Conservation (phyloP, 331 rosid genomes). For the Malus hybrid region DNA sequence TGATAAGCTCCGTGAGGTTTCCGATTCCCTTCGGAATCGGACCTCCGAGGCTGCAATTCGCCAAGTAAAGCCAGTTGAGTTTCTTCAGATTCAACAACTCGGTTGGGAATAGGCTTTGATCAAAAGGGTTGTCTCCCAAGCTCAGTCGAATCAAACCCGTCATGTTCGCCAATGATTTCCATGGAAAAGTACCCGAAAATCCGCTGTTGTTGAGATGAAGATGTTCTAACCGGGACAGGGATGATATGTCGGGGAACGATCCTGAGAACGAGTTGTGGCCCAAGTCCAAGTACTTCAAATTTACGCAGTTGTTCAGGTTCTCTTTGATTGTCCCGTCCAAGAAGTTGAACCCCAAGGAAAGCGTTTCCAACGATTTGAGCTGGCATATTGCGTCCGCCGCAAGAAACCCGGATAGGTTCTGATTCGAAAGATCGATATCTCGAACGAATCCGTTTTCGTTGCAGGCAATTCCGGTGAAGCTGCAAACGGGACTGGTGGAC, state of each 20-base stretch:
- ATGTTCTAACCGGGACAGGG: constrained; percentile 31
- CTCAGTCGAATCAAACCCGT: constrained; percentile 45
- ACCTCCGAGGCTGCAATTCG: constrained; percentile 56
- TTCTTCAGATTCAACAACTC: constrained; percentile 40
- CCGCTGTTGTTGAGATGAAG: constrained; percentile 52
- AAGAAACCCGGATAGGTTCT: constrained; percentile 42
- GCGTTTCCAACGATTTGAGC: constrained; percentile 45
- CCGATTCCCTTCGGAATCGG: constrained; percentile 59
- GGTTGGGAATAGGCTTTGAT: constrained; percentile 37
- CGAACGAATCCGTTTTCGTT: constrained; percentile 23
- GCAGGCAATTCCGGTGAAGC: constrained; percentile 58
- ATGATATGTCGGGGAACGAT: constrained; percentile 53
- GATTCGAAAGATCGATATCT: constrained; percentile 50
- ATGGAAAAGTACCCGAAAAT: constrained; percentile 66
- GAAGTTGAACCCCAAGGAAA: constrained; percentile 53
- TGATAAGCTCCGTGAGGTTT: constrained; percentile 43
- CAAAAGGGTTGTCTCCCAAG: constrained; percentile 67
- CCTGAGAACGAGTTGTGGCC: constrained; percentile 61
- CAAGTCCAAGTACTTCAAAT: constrained; percentile 51
- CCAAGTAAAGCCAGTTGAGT: constrained; percentile 53
- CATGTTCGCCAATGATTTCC: constrained; percentile 54
- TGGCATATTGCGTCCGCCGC: constrained; percentile 62
- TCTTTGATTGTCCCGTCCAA: constrained; percentile 32
- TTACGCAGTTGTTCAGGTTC: constrained; percentile 52
- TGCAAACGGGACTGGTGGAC: constrained; percentile 21